Evolutionary conservation across 1,284 basidiomycete species (phyloP), one percentile per base, ranked within the genome.

Genomic region (Phenoliferia sp.): DNA sequence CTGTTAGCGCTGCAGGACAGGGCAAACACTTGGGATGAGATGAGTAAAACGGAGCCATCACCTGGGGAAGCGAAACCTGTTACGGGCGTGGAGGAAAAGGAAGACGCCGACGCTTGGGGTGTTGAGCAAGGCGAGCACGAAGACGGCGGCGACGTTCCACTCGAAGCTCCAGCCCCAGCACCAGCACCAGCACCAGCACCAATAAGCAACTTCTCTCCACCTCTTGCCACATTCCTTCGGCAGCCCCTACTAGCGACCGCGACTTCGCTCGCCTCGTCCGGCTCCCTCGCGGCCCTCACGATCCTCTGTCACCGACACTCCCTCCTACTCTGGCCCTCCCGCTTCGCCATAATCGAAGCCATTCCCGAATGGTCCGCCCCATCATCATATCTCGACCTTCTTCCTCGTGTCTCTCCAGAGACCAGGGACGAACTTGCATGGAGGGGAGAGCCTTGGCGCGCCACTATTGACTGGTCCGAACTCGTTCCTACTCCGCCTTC

Each of bases 361-460:
- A 85, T 95, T 64, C 91, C 93, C 26, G 85, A 86, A 69, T 87
- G 91, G 79, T 80, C 83, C 3, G 81, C 85, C 89, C 91, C 2
- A 81, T 85, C 3, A 80, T 84, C 22, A 50, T 88, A 85, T 73
- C 81, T 81, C 29, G 82, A 84, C 29, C 72, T 94, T 5, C 83
- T 94, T 16, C 55, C 55, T 19, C 55, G 15, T 22, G 55, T 31
- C 9, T 72, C 19, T 63, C 69, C n/a, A n/a, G n/a, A 33, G 71
- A 70, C 74, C 75, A 77, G 35, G 85, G 86, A 85, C 82, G 88
- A 76, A 57, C 75, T 28, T 80, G 81, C 32, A 73, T 69, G 39
- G 88, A 90, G 75, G 85, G 86, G 81, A 81, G 62, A 31, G 17
- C 59, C 61, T 26, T 61, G 67, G 73, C 59, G 74, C 12, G 32